Base-by-base conservation (phyloP, 2,329 filamentous ascomycete genomes). In the Falciphora oryzae region DNA sequence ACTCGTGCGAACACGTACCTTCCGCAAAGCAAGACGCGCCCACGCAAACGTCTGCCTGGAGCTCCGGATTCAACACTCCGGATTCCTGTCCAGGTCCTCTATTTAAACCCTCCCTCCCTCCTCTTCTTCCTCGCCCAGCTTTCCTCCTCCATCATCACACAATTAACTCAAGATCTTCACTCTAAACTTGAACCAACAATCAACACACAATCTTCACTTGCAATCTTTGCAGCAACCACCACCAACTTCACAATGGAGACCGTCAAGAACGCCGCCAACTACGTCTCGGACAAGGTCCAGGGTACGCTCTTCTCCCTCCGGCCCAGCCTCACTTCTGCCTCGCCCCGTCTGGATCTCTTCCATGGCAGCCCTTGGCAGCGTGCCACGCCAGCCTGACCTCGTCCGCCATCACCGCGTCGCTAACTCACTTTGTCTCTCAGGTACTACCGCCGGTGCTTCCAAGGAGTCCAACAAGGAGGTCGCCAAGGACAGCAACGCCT, bases 401-500 rank as follows among this genome's bases (percentile, higher is more conserved):
- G 1, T 13, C 32, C 32, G 14, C 32, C 32, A 35, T n/a, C n/a
- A n/a, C n/a, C 38, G 16, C 13, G 5, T 44, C 5, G 18, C 38
- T 44, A 44, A 44, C 38, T 44, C 14, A 4, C 4, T 44, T 6
- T 6, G 38, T 7, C 38, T 38, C 38, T 6, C 73, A 69, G 73
- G 77, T 66, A 75, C 79, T 64, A 76, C 79, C 70, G 53, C 65
- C 59, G 63, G 59, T 50, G 79, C 81, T 67, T 81, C 78, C 74
- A 85, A 86, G 81, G 83, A 85, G 78, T 79, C 77, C 80, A 86
- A 86, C 82, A 85, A 86, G 82, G 73, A 76, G 57, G 73, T 79
- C 71, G 84, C 84, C 73, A 85, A 87, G 79, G 81, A 82, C 74
- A 75, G 71, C 75, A 77, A 85, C 73, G 76, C 76, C 67, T 72